phyloP scores from a whole-genome alignment of 495 filamentous ascomycete species.

The Oidiodendron maius region DNA sequence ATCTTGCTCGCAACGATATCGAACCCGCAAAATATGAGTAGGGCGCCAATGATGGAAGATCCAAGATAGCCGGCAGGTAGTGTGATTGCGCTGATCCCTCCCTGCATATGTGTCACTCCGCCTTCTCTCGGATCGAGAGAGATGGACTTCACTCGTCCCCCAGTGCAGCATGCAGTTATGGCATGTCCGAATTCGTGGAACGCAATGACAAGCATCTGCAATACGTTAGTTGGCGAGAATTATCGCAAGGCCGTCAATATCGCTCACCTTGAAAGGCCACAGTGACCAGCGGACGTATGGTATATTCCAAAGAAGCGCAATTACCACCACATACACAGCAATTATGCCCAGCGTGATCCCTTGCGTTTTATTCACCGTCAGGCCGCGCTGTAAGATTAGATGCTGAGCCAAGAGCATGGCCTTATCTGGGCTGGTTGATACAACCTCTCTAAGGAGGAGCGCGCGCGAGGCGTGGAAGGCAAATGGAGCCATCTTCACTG shows the following conservation, averaged over 20 bases:
- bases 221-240: background rate
- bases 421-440: slow-evolving; percentile 24
- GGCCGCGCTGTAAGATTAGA: slow-evolving; percentile 37
- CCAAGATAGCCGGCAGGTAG: slow-evolving; percentile 75
- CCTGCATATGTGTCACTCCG: slow-evolving; percentile 73
- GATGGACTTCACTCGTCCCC: slow-evolving; percentile 68
- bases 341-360: slow-evolving; percentile 66
- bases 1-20: slow-evolving; percentile 75
- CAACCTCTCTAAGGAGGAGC: too few species aligned
- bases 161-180: slow-evolving; percentile 64
- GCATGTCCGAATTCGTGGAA: slow-evolving; percentile 83
- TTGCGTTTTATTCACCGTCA: slow-evolving; percentile 66
- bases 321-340: slow-evolving; percentile 63
- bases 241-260: background rate
- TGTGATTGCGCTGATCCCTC: slow-evolving; percentile 66
- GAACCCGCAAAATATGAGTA: slow-evolving; percentile 77
- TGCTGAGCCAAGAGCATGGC: slow-evolving; percentile 20
- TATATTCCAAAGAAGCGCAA: slow-evolving; percentile 73
- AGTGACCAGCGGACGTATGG: slow-evolving; percentile 67
- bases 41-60: slow-evolving; percentile 65
- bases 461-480: too few species aligned
- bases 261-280: slow-evolving; percentile 75
- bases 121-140: slow-evolving; percentile 62
- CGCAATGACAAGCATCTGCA: slow-evolving; percentile 74
- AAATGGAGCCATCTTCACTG: too few species aligned